These are phyloP conservation scores for Raffaelea ambrosiae DNA, from an alignment of 2,329 filamentous ascomycete species.

Conservation along the genomic window DNA sequence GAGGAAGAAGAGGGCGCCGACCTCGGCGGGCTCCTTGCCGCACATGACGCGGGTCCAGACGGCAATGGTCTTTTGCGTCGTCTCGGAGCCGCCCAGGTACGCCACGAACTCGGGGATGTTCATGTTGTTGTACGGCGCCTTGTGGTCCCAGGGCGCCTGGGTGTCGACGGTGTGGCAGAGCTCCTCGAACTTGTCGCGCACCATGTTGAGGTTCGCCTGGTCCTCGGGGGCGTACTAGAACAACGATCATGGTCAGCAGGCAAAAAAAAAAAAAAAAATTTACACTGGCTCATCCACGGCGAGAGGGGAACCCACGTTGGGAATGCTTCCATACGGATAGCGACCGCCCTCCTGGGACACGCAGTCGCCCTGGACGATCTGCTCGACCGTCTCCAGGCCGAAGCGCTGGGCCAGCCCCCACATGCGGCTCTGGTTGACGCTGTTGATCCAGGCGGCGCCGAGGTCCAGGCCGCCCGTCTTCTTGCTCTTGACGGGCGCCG, in stretches of 20 bases:
- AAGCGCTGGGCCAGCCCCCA: slow-evolving; percentile 3
- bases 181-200: slow-evolving; percentile 4
- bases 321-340: no score
- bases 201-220: no score
- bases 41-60: slow-evolving; percentile 21
- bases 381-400: no score
- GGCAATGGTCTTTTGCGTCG: slow-evolving; percentile 8
- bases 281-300: no score
- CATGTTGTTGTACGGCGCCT: slow-evolving; percentile 4
- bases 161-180: slow-evolving; percentile 10
- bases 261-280: no score
- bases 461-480: slow-evolving; percentile 6
- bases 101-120: slow-evolving; percentile 3
- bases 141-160: slow-evolving; percentile 4
- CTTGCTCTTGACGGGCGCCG: neutral
- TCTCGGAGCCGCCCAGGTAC: slow-evolving; percentile 1
- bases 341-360: no score
- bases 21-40: slow-evolving; percentile 37
- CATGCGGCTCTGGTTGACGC: slow-evolving; percentile 9
- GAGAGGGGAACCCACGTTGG: no score
- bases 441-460: slow-evolving; percentile 12
- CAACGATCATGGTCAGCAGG: no score
- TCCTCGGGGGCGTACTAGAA: no score
- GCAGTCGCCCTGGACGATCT: no score
- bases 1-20: slow-evolving; percentile 45